These are phyloP conservation scores for Cymodocea nodosa DNA, from an alignment of 116 monocot species.

Conservation along the genomic window DNA sequence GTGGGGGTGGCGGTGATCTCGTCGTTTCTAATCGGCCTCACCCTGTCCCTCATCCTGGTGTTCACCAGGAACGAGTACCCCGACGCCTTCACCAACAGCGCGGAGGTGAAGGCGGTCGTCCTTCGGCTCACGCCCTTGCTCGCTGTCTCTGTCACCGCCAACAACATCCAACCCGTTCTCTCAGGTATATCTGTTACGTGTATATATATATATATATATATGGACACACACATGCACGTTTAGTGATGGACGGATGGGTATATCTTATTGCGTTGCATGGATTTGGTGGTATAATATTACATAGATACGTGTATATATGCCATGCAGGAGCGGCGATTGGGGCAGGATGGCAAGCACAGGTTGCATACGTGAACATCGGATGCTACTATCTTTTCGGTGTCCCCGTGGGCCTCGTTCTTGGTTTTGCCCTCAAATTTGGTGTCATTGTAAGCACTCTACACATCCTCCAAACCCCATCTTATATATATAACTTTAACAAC, in stretches of 20 bases:
- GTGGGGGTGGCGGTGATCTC: constrained; percentile 27
- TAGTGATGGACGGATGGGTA: too few relatives aligned
- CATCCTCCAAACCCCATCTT: constrained; percentile 5
- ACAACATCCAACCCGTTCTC: constrained; percentile 67
- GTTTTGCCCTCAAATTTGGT: constrained; percentile 40
- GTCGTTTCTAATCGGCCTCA: constrained; percentile 26
- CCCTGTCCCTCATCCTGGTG: constrained; percentile 28
- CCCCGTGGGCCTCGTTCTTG: constrained; percentile 31
- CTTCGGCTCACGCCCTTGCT: constrained; percentile 26
- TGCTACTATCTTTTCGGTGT: constrained; percentile 31
- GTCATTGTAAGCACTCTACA: constrained; percentile 24
- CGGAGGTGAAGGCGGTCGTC: constrained; percentile 30
- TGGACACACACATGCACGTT: too few relatives aligned
- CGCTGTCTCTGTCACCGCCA: constrained; percentile 49
- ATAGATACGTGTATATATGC: not conserved
- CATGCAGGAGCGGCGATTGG: constrained; percentile 55
- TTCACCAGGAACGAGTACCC: constrained; percentile 21
- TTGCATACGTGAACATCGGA: constrained; percentile 51
- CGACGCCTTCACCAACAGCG: constrained; percentile 37
- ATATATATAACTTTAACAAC: too few relatives aligned
- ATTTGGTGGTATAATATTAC: too few relatives aligned
- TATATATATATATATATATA: too few relatives aligned
- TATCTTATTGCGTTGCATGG: too few relatives aligned
- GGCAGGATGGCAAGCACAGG: constrained; percentile 52
- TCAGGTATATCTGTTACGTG: constrained; percentile 24